Evolutionary conservation across 768 basidiomycete species (phyloP), one percentile per base, ranked within the genome.

Genomic region (Porpolomopsis calyptriformis): DNA sequence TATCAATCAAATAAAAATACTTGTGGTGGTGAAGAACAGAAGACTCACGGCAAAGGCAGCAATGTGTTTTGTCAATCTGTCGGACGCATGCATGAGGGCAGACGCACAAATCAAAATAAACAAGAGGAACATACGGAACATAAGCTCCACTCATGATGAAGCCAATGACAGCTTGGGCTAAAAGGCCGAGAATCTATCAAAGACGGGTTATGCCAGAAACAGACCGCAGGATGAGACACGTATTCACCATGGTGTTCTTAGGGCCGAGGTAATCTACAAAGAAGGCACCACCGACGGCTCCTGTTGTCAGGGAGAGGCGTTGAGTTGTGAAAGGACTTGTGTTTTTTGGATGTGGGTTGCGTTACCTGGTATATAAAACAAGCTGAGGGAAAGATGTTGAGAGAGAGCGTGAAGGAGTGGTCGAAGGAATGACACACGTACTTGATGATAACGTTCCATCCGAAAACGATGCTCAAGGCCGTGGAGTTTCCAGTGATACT

Each of bases 131-230:
- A 26, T 52, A 77, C 63, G 69, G 65, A 20, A 50, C 55, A 64
- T 93, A 96, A 16, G 78, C 65, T 1, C 88, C 93, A 50, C 85
- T 85, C 82, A 97, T 87, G 60, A 89, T 76, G 65, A 96, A 96
- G 4, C 93, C 87, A 40, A 86, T 67, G 51, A 85, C 41, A 2
- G 83, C 80, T 60, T 89, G 86, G 20, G 63, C 53, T 22, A 86
- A 33, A 8, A 88, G 71, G 37, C 86, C 85, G 22, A 57, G 53
- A 52, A 88, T 86, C 82, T 84, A 53, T 5, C 33, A 27, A 12
- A 14, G 27, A 47, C 34, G n/a, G 16, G 2, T 19, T 22, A 43
- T 43, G 20, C 25, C 11, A 38, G n/a, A 19, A 18, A 10, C 9
- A 20, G 16, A 20, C 23, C 26, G 39, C 25, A 24, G 5, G 4